Base-by-base conservation (phyloP, 2,329 filamentous ascomycete genomes). In the Fusarium redolens region DNA sequence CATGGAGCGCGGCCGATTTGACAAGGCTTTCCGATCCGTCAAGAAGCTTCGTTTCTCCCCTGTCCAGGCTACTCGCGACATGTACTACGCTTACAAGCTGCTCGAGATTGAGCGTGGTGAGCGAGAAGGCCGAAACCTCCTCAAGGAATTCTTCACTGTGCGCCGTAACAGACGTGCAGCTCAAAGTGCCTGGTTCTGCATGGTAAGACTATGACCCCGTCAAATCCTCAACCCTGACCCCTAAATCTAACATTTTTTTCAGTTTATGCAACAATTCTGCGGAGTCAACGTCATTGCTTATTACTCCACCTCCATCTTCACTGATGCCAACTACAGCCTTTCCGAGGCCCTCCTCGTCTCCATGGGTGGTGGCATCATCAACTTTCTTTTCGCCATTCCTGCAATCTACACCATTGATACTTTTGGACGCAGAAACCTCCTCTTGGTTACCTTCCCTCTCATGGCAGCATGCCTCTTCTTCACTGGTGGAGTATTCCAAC, bases 351-450 rank as follows among this genome's bases (percentile, higher is more conserved):
- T 90, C 4, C 82, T 89, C 10, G 87, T 85, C 0, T 89, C 87
- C 0, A 87, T 87, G 82, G 88, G 88, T 5, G 88, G 87, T 63
- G 88, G 88, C 14, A 77, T 89, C 28, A 82, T 89, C 58, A 90
- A 90, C 78, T 90, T 88, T 73, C 60, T 90, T 7, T 89, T 89
- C 61, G 88, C 88, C 6, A 87, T 88, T 67, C 88, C 88, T 0
- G 88, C 88, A 5, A 79, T 89, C 45, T 88, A 86, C 79, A 90
- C 88, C 3, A 90, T 90, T 55, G 88, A 90, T 64, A 90, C 87
- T 0, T 89, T 85, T 61, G 88, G 88, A 1, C 86, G 88, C 30
- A 83, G 88, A n/a, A 82, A 86, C 37, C 78, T 90, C 4, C 82
- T 90, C 2, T 78, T 90, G 5, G 87, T 89, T 70, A 89, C 87